Evolutionary conservation across 179 eudicot genomes (phyloP).

Genomic region (Beta corolliflora): DNA sequence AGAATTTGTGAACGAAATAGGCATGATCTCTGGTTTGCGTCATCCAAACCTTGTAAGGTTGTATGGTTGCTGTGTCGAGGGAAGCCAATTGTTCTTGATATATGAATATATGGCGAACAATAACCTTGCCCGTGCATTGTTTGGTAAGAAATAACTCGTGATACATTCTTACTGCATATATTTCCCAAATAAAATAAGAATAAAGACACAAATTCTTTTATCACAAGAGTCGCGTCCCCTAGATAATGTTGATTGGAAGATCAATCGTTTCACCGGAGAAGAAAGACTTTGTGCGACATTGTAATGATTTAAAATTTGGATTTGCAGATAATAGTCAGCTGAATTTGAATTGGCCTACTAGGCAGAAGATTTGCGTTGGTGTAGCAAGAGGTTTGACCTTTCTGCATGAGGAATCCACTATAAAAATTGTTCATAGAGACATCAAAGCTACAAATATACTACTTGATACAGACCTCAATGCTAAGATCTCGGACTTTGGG

Average conservation of each 20-base stretch:
- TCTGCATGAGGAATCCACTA: slow-evolving; percentile 50
- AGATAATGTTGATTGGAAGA: background rate
- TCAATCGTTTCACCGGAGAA: no score
- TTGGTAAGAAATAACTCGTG: slow-evolving; percentile 32
- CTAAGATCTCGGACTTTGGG: slow-evolving; percentile 58
- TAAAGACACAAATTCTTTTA: background rate
- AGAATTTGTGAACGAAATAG: slow-evolving; percentile 56
- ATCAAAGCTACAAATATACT: slow-evolving; percentile 51
- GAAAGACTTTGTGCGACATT: background rate
- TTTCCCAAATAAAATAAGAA: background rate
- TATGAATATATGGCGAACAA: slow-evolving; percentile 58
- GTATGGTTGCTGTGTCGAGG: slow-evolving; percentile 57
- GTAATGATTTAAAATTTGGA: background rate
- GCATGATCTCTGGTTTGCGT: slow-evolving; percentile 51
- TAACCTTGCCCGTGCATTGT: slow-evolving; percentile 45
- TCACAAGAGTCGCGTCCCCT: background rate
- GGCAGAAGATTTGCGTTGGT: slow-evolving; percentile 48
- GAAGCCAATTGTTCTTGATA: slow-evolving; percentile 45
- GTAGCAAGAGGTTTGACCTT: slow-evolving; percentile 53
- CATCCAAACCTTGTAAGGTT: slow-evolving; percentile 54
- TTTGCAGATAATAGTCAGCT: slow-evolving; percentile 29
- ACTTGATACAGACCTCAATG: slow-evolving; percentile 41
- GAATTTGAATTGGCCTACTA: slow-evolving; percentile 47
- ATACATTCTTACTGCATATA: background rate
- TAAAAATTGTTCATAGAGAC: slow-evolving; percentile 59